Base-by-base conservation (phyloP, 495 filamentous ascomycete species). In the Aspergillus ostianus region DNA sequence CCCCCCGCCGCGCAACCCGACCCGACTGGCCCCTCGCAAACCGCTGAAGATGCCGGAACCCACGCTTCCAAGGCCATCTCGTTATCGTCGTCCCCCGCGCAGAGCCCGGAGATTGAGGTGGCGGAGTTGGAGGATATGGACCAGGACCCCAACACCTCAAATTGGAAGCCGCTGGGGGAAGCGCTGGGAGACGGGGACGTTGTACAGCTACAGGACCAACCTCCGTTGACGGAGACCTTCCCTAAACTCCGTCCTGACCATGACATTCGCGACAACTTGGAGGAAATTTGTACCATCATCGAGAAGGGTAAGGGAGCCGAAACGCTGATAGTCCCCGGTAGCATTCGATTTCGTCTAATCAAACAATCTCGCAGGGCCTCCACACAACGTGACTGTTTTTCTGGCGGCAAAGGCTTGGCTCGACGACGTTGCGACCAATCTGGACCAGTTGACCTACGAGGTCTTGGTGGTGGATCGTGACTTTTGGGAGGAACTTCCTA, bases 121-220 rank as follows among this genome's bases (percentile, higher is more conserved):
- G 81, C 80, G 6, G 82, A 84, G 50, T 70, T 81, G 30, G 82
- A 84, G 65, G 82, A 84, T 54, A 82, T 83, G 64, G 74, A 79
- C 52, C 77, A 80, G 60, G 74, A 80, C 44, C 68, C 79, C 6
- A 72, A 67, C 21, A 67, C 61, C 15, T 80, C 77, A 7, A 76
- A 67, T 58, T 82, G 82, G 80, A 72, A 68, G 46, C 62, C 74
- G 0, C 48, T 83, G 60, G 73, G 68, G 9, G 70, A 77, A 26
- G 70, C 68, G 4, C 46, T 77, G 32, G 67, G 66, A 32, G 73
- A 75, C 17, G 64, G 67, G 4, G 75, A 74, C 13, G 59, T 76
- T n/a, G 68, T 76, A 29, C 70, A 78, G 64, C 57, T 75, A 19
- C 60, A 71, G 30, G 72, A 74, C 36, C 64, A 58, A 15, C 26